Evolutionary conservation across 352 stramenopile species (phyloP).

Genomic region (Globisporangium apiculatum): DNA sequence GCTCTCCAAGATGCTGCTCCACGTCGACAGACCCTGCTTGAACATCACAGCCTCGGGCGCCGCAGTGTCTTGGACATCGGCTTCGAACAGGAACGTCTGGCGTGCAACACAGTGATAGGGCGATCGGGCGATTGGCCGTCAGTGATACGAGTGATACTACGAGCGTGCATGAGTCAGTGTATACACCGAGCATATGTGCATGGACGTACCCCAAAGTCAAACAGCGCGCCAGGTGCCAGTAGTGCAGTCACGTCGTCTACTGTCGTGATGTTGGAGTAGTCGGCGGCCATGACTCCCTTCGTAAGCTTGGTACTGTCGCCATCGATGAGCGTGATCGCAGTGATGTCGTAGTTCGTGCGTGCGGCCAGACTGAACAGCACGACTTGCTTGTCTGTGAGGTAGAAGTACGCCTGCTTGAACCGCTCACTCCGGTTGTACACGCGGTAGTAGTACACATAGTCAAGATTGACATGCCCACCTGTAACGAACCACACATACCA

Average conservation of each 20-base stretch:
- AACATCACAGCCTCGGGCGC: conserved; percentile 4
- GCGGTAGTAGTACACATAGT: conserved; percentile 34
- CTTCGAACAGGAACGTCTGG: conserved; percentile 44
- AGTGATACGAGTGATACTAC: background rate
- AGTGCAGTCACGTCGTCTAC: conserved; percentile 3
- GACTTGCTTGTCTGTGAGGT: conserved; percentile 3
- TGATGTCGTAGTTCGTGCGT: conserved; percentile 46
- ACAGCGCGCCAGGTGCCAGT: conserved; percentile 11
- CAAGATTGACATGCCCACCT: conserved; percentile 26
- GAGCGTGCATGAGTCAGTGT: background rate
- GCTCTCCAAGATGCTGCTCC: conserved; percentile 4
- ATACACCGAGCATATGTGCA: background rate
- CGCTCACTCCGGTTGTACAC: conserved; percentile 8
- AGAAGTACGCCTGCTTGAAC: conserved; percentile 22
- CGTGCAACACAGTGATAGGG: background rate
- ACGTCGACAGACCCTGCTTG: conserved; percentile 1
- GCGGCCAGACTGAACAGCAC: conserved; percentile 26
- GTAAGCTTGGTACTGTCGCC: conserved; percentile 4
- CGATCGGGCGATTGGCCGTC: too few species aligned
- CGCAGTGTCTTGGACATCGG: conserved; percentile 13
- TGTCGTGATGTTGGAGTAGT: conserved; percentile 19
- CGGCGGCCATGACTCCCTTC: conserved; percentile 17
- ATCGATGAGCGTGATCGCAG: conserved; percentile 24
- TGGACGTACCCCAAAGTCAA: conserved; percentile 44
- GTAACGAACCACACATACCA: background rate